Evolutionary conservation across 331 rosid species (phyloP), one percentile per base, ranked within the genome.

Genomic region (Erythrophleum ivorense): DNA sequence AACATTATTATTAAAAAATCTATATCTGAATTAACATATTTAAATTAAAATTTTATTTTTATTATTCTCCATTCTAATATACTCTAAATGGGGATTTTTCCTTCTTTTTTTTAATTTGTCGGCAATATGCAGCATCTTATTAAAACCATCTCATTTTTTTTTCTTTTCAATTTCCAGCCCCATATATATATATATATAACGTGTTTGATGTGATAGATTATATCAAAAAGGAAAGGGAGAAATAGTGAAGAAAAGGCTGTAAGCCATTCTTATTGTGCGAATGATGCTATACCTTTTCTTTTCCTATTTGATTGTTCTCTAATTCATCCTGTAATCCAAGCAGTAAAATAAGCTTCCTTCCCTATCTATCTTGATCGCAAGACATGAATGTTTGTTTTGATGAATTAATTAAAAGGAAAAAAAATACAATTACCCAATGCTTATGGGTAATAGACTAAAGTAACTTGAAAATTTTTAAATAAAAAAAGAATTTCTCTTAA

Each of bases 231-330:
- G 63, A 77, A 80, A 60, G 60, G 55, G 49, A 43, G 76, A 49
- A 63, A 80, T 76, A 80, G 70, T 76, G 57, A 79, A 75, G 2
- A 40, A 84, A 76, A 71, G 54, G 78, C 80, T 72, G 80, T 57
- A 77, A 81, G 64, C 78, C 85, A 81, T 73, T 69, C 73, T 3
- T 0, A 24, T 24, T 24, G 43, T 34, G 78, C 60, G 81, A 81
- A 66, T 60, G 57, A 58, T 75, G 80, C 13, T 64, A 79, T 41
- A 21, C 48, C 62, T 66, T 84, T 78, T 77, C 48, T 33, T 60
- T 75, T 73, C 55, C 48, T 84, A 15, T 24, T 24, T 24, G 29
- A 24, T 24, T 24, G 29, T 24, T 24, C 29, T 24, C 5, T 36
- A 36, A 36, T 36, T 36, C 4, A 36, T 36, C 50, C 12, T 7